Evolutionary conservation across 2,329 filamentous ascomycete species (phyloP).

Genomic region (Pseudogymnoascus pannorum): DNA sequence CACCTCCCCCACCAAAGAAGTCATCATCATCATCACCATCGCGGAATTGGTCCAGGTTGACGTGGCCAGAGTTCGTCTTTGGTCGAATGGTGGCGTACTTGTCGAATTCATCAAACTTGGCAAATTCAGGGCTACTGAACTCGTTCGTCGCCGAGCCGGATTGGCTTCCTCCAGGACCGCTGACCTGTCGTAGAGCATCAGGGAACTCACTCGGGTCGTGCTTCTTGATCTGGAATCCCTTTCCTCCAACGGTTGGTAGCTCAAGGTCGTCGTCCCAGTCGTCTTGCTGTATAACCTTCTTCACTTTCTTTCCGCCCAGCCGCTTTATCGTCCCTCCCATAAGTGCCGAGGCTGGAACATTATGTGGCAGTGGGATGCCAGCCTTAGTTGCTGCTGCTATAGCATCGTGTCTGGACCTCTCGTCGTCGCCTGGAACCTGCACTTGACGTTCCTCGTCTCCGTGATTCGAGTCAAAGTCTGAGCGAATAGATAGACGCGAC

Average conservation of each 20-base stretch:
- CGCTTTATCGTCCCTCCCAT: conserved; percentile 90
- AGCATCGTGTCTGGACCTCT: conserved; percentile 74
- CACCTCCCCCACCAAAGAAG: conserved; percentile 54
- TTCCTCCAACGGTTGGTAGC: conserved; percentile 51
- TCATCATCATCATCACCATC: conserved; percentile 56
- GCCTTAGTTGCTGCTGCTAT: conserved; percentile 81
- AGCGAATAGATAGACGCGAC: conserved; percentile 73
- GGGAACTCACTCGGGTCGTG: conserved; percentile 56
- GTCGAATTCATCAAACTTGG: background rate
- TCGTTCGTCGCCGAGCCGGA: conserved; percentile 44
- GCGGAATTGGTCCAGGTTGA: conserved; percentile 57
- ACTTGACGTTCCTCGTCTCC: conserved; percentile 87
- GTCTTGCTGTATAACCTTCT: conserved; percentile 68
- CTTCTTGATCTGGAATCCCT: conserved; percentile 55
- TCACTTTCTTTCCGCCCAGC: conserved; percentile 67
- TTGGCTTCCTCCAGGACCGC: conserved; percentile 37
- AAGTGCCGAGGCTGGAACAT: conserved; percentile 81
- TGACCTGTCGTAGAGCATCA: conserved; percentile 43
- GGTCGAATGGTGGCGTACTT: conserved; percentile 21
- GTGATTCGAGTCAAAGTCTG: conserved; percentile 67
- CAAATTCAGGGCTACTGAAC: conserved; percentile 17
- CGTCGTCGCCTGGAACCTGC: conserved; percentile 75
- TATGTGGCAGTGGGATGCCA: conserved; percentile 82
- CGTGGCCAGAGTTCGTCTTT: conserved; percentile 31
- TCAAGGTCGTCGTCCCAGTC: conserved; percentile 78